Conservation (phyloP, 495 filamentous ascomycete species). For the Massariosphaeria phaeospora region DNA sequence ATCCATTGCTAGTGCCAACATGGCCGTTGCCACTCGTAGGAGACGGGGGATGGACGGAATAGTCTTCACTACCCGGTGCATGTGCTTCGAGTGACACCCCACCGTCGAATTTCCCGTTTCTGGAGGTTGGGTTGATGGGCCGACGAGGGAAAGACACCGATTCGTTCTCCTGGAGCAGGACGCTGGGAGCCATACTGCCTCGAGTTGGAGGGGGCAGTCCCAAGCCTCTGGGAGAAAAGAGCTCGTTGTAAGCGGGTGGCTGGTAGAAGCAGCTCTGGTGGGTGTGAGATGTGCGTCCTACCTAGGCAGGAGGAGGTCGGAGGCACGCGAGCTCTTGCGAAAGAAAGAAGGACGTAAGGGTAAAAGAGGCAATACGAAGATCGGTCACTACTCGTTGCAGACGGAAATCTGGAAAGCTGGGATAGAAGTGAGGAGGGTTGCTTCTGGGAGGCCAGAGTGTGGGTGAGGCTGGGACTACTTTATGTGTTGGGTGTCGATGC, state of each 20-base stretch:
- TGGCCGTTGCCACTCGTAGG: conserved; percentile 14
- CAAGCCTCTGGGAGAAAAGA: not conserved
- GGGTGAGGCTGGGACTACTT: not conserved
- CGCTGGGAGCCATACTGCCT: conserved; percentile 5
- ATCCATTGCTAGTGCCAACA: not conserved
- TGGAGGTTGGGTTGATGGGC: not conserved
- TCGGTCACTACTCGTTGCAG: not conserved
- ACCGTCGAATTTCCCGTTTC: not conserved
- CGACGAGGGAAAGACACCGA: not conserved
- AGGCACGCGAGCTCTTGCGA: not conserved
- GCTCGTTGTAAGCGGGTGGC: not conserved
- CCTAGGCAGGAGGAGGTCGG: not conserved
- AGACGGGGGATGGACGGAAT: conserved; percentile 12
- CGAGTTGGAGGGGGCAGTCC: not conserved
- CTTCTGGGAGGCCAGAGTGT: not conserved
- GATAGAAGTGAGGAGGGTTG: not conserved
- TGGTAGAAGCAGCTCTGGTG: not conserved
- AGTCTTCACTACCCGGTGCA: conserved; percentile 4
- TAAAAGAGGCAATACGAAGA: not conserved
- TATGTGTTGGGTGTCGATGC: not conserved
- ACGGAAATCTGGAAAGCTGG: not conserved
- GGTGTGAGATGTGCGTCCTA: not conserved
- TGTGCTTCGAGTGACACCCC: conserved; percentile 13
- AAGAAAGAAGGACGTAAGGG: not conserved
- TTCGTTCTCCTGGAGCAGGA: conserved; percentile 4